These are phyloP conservation scores for Rhodomyrtus tomentosa DNA, from an alignment of 345 rosid species.

Conservation along the genomic window DNA sequence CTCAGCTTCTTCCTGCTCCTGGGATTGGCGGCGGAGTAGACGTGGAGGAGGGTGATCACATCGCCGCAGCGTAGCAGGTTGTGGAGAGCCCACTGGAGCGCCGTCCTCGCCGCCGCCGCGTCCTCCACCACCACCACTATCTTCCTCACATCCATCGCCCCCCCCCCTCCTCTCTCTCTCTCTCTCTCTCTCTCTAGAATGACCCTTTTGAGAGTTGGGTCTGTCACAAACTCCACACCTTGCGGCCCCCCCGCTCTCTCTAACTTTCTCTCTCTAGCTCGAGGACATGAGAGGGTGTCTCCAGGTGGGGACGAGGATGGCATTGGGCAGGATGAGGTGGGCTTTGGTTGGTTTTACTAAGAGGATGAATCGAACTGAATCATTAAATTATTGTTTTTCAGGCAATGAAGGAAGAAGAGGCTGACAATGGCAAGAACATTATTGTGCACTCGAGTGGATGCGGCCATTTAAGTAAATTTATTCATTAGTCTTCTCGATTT, in stretches of 20 bases:
- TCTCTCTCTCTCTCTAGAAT: background rate
- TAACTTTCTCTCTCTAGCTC: background rate
- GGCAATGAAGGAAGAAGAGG: background rate
- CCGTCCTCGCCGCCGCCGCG: conserved; percentile 30
- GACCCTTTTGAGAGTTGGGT: background rate
- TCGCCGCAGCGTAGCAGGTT: conserved; percentile 31
- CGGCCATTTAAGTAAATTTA: background rate
- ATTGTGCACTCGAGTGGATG: background rate
- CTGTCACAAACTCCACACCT: background rate
- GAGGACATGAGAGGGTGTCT: background rate
- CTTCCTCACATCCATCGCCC: conserved; percentile 22
- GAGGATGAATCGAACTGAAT: background rate
- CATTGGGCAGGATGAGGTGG: background rate
- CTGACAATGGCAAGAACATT: background rate
- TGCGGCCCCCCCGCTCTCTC: background rate
- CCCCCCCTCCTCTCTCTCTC: background rate
- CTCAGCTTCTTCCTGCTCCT: conserved; percentile 15
- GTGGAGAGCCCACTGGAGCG: conserved; percentile 36
- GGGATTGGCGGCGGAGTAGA: conserved; percentile 6
- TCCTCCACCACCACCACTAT: conserved; percentile 40
- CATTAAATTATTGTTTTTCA: background rate
- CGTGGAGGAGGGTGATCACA: conserved; percentile 33
- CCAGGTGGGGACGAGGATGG: background rate
- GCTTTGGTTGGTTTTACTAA: background rate
- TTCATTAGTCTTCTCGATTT: background rate